A percentile compares a stretch with the other conserved stretches of the same genome.
Conservation (phyloP, 805 yeast species). For the Nakazawaea wickerhamii region DNA sequence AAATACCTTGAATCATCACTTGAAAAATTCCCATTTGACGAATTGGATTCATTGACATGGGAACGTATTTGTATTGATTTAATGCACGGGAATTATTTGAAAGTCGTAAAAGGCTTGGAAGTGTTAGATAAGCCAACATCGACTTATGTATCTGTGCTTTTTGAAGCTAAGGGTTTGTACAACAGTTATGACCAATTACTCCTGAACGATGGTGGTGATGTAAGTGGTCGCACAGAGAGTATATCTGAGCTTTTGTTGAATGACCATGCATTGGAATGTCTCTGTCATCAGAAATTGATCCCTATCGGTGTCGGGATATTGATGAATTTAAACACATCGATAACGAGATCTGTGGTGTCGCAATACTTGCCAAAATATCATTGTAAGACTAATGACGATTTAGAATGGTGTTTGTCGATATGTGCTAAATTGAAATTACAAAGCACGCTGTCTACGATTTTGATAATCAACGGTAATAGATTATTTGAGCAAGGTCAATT, state of each 20-base stretch:
- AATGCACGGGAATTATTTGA: conserved; percentile 49
- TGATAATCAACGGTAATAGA: conserved; percentile 41
- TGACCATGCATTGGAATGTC: conserved; percentile 49
- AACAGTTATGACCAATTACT: conserved; percentile 27
- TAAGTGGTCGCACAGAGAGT: conserved; percentile 12
- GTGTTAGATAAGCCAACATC: conserved; percentile 58
- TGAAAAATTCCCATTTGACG: conserved; percentile 29
- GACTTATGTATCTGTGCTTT: conserved; percentile 53
- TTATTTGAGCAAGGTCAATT: conserved; percentile 49
- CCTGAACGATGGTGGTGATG: conserved; percentile 13
- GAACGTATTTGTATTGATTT: conserved; percentile 51
- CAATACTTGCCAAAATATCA: conserved; percentile 57
- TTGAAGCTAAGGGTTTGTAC: conserved; percentile 61
- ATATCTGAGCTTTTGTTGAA: conserved; percentile 53
- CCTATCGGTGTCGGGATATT: conserved; percentile 69
- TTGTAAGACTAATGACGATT: conserved; percentile 64
- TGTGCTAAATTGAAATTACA: conserved; percentile 63
- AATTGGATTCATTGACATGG: conserved; percentile 32
- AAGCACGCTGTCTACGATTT: conserved; percentile 52
- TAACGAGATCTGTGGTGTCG: conserved; percentile 40
- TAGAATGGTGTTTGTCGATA: conserved; percentile 71
- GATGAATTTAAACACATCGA: conserved; percentile 38
- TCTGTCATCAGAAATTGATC: conserved; percentile 46
- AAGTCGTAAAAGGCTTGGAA: conserved; percentile 55
- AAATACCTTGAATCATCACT: conserved; percentile 37